Evolutionary conservation across 73 alveolate genomes (phyloP).

Genomic region (Diophrys appendiculata): DNA sequence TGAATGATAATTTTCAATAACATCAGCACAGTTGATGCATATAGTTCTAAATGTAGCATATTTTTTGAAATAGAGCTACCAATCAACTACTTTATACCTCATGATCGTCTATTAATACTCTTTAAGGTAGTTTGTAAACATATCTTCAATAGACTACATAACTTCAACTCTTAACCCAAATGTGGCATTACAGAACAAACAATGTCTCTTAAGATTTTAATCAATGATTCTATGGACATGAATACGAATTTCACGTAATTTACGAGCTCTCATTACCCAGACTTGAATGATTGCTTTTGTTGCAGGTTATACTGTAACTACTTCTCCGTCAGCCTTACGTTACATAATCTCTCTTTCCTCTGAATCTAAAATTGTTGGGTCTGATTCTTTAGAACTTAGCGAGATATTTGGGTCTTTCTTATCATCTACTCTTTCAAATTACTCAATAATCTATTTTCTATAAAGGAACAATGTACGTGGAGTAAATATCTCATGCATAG

Average conservation of each 20-base stretch:
- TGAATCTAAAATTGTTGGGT: slow-evolving; percentile 6
- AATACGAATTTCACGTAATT: slow-evolving; percentile 22
- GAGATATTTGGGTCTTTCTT: slow-evolving; percentile 33
- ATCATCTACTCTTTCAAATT: slow-evolving; percentile 62
- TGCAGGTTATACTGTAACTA: slow-evolving; percentile 38
- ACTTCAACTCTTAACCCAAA: slow-evolving; percentile 51
- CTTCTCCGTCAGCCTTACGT: not conserved
- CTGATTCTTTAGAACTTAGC: slow-evolving; percentile 18
- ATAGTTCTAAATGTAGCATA: slow-evolving; percentile 46
- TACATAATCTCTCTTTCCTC: slow-evolving; percentile 12
- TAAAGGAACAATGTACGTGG: slow-evolving; percentile 73
- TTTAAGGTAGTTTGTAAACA: slow-evolving; percentile 23
- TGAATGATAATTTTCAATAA: too few relatives aligned
- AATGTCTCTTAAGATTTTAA: slow-evolving; percentile 2
- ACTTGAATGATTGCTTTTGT: slow-evolving; percentile 32
- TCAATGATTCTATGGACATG: slow-evolving; percentile 50
- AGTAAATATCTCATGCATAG: slow-evolving; percentile 71
- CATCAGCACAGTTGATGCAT: slow-evolving; percentile 59
- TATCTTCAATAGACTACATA: slow-evolving; percentile 56
- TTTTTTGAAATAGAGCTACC: slow-evolving; percentile 43
- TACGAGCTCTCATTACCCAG: slow-evolving; percentile 65
- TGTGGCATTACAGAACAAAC: slow-evolving; percentile 52
- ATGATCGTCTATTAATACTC: slow-evolving; percentile 5
- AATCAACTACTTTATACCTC: slow-evolving; percentile 21
- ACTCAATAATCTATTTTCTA: slow-evolving; percentile 63